Conservation (phyloP, 495 filamentous ascomycete genomes). For the Daldinia childiae region DNA sequence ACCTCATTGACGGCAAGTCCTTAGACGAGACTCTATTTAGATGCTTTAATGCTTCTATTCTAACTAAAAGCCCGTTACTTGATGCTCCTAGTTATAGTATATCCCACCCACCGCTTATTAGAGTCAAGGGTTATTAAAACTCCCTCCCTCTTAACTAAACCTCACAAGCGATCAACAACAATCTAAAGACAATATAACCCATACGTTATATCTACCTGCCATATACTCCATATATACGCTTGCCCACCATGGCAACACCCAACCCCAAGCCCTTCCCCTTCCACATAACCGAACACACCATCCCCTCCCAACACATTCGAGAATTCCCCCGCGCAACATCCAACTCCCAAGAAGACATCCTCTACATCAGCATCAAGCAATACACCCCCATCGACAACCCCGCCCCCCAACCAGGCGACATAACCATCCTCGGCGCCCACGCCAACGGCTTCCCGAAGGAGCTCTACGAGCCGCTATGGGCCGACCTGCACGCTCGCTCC, state of each 20-base stretch:
- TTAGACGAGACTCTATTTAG: neutral
- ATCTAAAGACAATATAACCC: neutral
- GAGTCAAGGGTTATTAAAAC: neutral
- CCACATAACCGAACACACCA: constrained; percentile 62
- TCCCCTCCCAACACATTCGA: constrained; percentile 74
- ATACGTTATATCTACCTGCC: neutral
- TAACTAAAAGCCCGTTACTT: neutral
- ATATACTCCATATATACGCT: neutral
- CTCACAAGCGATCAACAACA: neutral
- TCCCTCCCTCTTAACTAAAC: neutral
- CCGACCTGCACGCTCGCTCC: constrained; percentile 69
- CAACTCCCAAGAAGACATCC: constrained; percentile 66
- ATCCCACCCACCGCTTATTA: neutral
- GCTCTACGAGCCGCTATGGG: constrained; percentile 89
- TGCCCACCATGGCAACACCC: neutral
- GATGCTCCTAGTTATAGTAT: neutral
- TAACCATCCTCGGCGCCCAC: constrained; percentile 85
- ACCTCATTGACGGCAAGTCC: neutral
- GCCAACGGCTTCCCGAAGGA: constrained; percentile 96
- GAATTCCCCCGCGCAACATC: constrained; percentile 75
- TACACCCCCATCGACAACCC: constrained; percentile 78
- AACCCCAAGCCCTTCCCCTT: constrained; percentile 34
- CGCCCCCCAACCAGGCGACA: constrained; percentile 70
- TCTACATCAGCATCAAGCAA: constrained; percentile 81
- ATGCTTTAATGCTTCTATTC: constrained; percentile 4